Evolutionary conservation across 2,329 filamentous ascomycete species (phyloP).

Genomic region (Fusarium sarcochroum): DNA sequence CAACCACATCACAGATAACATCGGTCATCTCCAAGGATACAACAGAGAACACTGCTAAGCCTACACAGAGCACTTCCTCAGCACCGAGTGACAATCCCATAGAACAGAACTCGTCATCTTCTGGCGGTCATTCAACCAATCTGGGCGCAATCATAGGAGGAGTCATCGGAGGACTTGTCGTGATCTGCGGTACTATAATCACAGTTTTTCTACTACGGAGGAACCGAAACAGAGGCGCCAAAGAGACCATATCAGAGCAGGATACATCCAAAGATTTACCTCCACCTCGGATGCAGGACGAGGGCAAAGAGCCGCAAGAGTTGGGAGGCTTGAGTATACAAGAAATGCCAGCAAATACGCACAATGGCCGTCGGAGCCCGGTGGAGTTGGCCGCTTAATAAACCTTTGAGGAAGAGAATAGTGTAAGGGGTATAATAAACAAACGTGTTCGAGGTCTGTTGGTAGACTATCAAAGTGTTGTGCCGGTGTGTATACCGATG

Average conservation of each 20-base stretch:
- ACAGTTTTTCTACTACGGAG: conserved; percentile 21
- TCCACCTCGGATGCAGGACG: not conserved
- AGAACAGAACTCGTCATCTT: not conserved
- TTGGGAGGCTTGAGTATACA: not conserved
- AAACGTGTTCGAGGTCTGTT: not conserved
- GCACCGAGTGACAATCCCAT: not conserved
- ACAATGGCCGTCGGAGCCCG: not conserved
- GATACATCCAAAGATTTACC: not conserved
- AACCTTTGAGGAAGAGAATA: not conserved
- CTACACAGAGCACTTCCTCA: not conserved
- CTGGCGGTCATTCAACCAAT: conserved; percentile 37
- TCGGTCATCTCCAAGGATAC: not conserved
- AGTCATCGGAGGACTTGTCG: conserved; percentile 54
- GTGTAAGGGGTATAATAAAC: not conserved
- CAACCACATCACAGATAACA: conserved; percentile 8
- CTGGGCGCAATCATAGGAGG: conserved; percentile 55
- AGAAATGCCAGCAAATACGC: conserved; percentile 1
- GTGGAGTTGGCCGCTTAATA: conserved; percentile 12
- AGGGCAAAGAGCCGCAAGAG: conserved; percentile 6
- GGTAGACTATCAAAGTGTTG: too few relatives aligned
- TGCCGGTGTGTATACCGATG: too few relatives aligned
- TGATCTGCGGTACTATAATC: conserved; percentile 43
- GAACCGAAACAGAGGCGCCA: not conserved
- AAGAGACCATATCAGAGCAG: not conserved
- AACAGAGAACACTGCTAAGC: conserved; percentile 6